Evolutionary conservation across 139 green algal species (phyloP).

Genomic region (Yamagishiella unicocca): DNA sequence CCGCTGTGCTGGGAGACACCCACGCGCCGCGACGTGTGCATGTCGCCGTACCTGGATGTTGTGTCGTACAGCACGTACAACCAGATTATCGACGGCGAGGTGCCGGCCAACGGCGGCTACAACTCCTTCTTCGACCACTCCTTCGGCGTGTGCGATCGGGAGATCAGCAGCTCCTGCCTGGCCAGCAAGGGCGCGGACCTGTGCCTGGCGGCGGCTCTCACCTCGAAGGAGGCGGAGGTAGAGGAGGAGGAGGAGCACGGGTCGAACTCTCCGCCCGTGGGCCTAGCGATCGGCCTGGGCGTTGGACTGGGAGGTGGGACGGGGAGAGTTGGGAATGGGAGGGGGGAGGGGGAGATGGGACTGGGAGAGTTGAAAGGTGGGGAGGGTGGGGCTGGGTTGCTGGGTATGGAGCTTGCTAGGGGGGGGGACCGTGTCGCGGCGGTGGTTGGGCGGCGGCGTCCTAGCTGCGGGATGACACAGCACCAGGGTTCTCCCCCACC

Average conservation of each 20-base stretch:
- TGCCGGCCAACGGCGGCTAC: conserved; percentile 25
- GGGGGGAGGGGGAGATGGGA: neutral
- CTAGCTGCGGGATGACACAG: no score
- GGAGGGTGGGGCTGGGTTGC: no score
- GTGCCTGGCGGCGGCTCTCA: conserved; percentile 23
- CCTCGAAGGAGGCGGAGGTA: neutral
- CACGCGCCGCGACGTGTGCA: neutral
- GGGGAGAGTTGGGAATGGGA: neutral
- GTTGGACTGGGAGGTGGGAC: conserved; percentile 32
- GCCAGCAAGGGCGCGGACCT: neutral
- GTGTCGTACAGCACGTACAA: conserved; percentile 16
- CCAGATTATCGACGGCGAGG: neutral
- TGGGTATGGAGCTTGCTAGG: no score
- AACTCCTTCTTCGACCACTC: conserved; percentile 25
- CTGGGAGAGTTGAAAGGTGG: no score
- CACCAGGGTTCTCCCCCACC: no score
- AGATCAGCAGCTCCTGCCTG: neutral
- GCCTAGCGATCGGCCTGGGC: conserved; percentile 6
- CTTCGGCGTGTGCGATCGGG: conserved; percentile 24
- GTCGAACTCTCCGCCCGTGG: neutral
- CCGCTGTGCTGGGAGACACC: conserved; percentile 7
- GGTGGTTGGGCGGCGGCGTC: no score
- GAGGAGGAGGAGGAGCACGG: no score
- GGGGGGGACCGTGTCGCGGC: no score
- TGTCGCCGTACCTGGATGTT: conserved; percentile 13